phyloP scores from a whole-genome alignment of 345 rosid genomes.

The Microthlaspi erraticum region DNA sequence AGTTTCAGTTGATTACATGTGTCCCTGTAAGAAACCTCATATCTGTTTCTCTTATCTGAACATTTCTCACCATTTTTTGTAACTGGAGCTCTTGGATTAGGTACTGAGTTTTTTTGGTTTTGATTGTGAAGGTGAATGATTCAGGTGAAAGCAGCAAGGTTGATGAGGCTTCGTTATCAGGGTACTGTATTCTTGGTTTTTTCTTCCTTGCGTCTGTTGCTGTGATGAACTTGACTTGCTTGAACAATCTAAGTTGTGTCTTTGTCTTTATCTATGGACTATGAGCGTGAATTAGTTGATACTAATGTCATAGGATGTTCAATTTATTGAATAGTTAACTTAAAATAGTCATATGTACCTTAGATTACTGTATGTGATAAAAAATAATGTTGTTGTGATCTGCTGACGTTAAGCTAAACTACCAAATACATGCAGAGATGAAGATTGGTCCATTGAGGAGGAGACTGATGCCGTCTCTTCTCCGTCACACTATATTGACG shows the following conservation, averaged over 20 bases:
- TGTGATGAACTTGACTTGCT: constrained; percentile 17
- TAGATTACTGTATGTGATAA: constrained; percentile 8
- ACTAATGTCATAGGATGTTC: constrained; percentile 9
- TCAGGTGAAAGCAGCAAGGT: constrained; percentile 72
- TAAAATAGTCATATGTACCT: neutral
- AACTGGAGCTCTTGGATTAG: constrained; percentile 27
- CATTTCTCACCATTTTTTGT: neutral
- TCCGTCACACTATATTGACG: constrained; percentile 95
- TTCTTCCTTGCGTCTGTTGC: neutral
- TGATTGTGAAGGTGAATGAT: constrained; percentile 81
- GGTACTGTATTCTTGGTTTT: constrained; percentile 51
- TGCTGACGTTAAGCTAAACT: constrained; percentile 20
- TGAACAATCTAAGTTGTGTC: constrained; percentile 14
- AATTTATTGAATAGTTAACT: constrained; percentile 6
- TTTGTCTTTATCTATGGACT: neutral
- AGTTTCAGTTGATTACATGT: constrained; percentile 94
- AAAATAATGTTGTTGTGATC: constrained; percentile 22
- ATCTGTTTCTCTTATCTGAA: constrained; percentile 7
- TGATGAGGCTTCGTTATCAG: constrained; percentile 71
- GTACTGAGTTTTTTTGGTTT: constrained; percentile 38
- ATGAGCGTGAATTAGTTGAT: constrained; percentile 17
- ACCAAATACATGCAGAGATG: constrained; percentile 72
- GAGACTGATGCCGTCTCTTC: constrained; percentile 70
- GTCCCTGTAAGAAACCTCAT: constrained; percentile 75
- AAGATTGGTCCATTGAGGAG: constrained; percentile 80